Evolutionary conservation across 306 rosid genomes (phyloP), one percentile per base, ranked within the genome.

Genomic region (Betula pendula): DNA sequence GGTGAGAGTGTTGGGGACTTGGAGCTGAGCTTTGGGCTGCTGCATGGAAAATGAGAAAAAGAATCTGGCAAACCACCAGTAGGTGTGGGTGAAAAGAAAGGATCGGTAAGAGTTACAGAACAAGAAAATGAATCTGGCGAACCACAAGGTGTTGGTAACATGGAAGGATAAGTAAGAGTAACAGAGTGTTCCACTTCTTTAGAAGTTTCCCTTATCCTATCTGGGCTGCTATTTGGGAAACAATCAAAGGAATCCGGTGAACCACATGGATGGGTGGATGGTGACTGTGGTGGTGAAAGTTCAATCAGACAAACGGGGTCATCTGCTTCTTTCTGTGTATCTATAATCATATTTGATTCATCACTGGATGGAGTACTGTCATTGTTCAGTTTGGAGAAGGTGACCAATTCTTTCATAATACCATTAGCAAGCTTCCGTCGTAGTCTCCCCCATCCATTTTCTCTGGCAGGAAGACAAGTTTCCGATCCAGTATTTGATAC

Each of bases 391-490:
- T 87, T 87, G 53, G 89, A 86, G 65, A 90, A 86, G 20, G 87
- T 70, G 75, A 84, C 73, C 24, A 89, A 78, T 4, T 86, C 98
- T 80, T 88, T 87, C 90, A 87, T 85, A 79, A 80, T 7, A 49
- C 94, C 84, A 9, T 65, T 71, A 38, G 93, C 84, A 44, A 92
- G 73, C 82, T 88, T 92, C 80, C 87, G 77, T 55, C 93, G 79
- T 53, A 91, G 67, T 77, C 90, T 87, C 43, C 92, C 89, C 98
- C 98, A 95, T 44, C 91, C 90, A 58, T 83, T 88, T 82, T 85
- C 96, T 81, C 96, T 85, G 19, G 92, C 88, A 2, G 98, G 98
- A 68, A 95, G 94, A 66, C 88, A 85, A 59, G 93, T 94, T 78
- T 94, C 98, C 3, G 91, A 88, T 72, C 89, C 95, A 0, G 89